Conservation (phyloP, 139 green algal species). For the Bryopsis sp. region DNA sequence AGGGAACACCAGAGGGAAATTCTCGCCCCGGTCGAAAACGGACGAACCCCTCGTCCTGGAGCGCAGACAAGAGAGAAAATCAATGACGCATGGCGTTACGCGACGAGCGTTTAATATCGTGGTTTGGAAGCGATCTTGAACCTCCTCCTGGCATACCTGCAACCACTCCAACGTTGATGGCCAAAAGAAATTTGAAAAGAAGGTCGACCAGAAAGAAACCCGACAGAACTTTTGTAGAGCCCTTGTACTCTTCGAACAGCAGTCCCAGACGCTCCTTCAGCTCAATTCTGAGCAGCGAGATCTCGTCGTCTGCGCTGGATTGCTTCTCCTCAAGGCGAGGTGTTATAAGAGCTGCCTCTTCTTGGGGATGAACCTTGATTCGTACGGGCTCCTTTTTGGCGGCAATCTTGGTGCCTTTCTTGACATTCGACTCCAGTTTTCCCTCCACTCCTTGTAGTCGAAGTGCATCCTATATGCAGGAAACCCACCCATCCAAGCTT, state of each 20-base stretch:
- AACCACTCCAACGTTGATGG: background rate
- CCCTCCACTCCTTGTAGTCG: too few relatives aligned
- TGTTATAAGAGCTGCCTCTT: too few relatives aligned
- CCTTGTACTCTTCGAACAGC: background rate
- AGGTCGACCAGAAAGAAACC: background rate
- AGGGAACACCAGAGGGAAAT: background rate
- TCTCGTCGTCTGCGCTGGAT: background rate
- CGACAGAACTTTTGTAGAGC: background rate
- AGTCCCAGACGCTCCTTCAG: background rate
- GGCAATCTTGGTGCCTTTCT: too few relatives aligned
- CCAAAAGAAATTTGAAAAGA: background rate
- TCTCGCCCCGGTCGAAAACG: background rate
- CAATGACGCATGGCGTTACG: background rate
- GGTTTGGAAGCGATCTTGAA: background rate
- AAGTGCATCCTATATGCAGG: too few relatives aligned
- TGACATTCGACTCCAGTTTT: too few relatives aligned
- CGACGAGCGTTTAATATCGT: background rate
- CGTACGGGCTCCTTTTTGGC: too few relatives aligned
- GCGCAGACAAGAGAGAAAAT: background rate
- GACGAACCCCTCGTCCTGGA: background rate
- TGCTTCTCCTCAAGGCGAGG: too few relatives aligned
- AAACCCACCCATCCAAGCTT: too few relatives aligned
- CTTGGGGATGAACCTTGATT: too few relatives aligned
- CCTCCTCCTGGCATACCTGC: background rate
- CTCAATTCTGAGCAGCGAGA: background rate